Evolutionary conservation across 192 early-diverging fungal species (phyloP).

Genomic region (Diversispora epigaea): DNA sequence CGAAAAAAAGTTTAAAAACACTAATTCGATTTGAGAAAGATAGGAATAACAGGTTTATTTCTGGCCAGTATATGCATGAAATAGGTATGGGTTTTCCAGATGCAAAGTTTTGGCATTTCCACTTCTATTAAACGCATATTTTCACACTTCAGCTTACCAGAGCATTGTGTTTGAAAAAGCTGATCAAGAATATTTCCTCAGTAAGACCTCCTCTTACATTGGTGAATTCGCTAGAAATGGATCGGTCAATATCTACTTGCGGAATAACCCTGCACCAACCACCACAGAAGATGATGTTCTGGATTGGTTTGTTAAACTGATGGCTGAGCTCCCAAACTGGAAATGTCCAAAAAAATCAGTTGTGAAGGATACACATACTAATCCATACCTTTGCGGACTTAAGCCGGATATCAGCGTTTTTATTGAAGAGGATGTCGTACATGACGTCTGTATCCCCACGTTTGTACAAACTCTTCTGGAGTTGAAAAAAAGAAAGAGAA

Average conservation of each 20-base stretch:
- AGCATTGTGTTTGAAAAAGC: background rate
- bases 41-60: too few species aligned
- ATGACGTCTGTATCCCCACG: background rate
- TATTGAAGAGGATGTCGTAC: background rate
- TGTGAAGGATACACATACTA: background rate
- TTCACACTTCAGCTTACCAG: slow-evolving; percentile 14
- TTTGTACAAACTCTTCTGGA: background rate
- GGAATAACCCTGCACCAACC: background rate
- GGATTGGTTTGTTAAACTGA: slow-evolving; percentile 2
- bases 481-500: slow-evolving; percentile 12
- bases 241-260: background rate
- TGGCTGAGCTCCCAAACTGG: background rate
- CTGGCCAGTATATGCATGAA: background rate
- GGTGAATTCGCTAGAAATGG: background rate
- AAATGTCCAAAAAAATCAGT: background rate
- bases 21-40: background rate
- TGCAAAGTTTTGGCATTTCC: slow-evolving; percentile 15
- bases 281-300: slow-evolving; percentile 9
- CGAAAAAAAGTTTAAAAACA: background rate
- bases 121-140: background rate
- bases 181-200: slow-evolving; percentile 9
- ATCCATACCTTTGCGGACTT: background rate
- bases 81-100: background rate
- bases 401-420: slow-evolving; percentile 14
- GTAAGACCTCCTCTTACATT: background rate